Evolutionary conservation across 768 basidiomycete genomes (phyloP).

Genomic region (Kwoniella sp.): DNA sequence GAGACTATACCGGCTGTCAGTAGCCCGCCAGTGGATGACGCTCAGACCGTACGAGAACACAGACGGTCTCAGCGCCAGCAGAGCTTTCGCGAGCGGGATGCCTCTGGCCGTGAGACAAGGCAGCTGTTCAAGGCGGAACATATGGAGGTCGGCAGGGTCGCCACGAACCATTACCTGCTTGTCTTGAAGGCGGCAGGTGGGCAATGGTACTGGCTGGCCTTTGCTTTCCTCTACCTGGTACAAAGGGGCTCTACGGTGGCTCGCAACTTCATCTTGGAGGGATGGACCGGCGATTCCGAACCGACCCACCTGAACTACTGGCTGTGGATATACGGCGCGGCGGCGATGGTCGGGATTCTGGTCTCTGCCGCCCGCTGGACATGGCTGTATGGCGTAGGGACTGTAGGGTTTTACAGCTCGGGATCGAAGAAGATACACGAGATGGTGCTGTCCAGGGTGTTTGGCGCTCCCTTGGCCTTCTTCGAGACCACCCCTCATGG

Average conservation of each 20-base stretch:
- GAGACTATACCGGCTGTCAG: background rate
- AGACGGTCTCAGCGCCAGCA: background rate
- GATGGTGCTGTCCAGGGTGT: constrained; percentile 20
- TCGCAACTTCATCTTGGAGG: constrained; percentile 20
- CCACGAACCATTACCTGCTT: constrained; percentile 26
- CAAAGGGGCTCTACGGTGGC: constrained; percentile 24
- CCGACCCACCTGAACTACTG: constrained; percentile 23
- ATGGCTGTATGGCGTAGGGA: constrained; percentile 44
- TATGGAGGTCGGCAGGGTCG: constrained; percentile 27
- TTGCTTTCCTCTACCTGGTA: constrained; percentile 23
- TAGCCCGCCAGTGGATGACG: background rate
- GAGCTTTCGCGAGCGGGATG: background rate
- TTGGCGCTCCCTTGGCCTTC: constrained; percentile 34
- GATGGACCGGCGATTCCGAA: constrained; percentile 41
- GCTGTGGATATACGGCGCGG: constrained; percentile 25
- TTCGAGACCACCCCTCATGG: constrained; percentile 42
- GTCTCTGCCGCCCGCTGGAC: constrained; percentile 34
- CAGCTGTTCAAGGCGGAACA: constrained; percentile 33
- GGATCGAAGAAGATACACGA: constrained; percentile 31
- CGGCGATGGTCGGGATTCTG: constrained; percentile 10
- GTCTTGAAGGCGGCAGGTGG: constrained; percentile 38
- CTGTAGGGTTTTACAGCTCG: constrained; percentile 31
- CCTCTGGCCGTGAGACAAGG: constrained; percentile 2
- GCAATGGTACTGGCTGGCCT: constrained; percentile 34
- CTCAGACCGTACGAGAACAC: background rate